Percentiles rank a stretch among this genome's conserved stretches.
These are phyloP conservation scores for Halenospora varia DNA, from an alignment of 495 filamentous ascomycete genomes.

Conservation along the genomic window DNA sequence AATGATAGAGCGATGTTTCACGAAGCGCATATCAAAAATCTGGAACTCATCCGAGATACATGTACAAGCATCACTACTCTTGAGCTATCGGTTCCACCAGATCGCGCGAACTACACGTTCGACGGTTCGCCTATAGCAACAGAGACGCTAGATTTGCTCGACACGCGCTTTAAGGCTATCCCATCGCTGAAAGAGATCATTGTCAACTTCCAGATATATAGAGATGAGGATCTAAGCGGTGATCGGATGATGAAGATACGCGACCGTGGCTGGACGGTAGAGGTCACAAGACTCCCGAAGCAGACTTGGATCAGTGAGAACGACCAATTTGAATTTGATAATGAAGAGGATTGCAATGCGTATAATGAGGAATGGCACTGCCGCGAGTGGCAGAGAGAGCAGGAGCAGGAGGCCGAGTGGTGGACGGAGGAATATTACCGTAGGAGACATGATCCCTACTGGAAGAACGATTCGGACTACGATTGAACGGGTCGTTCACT, in stretches of 20 bases:
- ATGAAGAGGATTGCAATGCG: slow-evolving; percentile 21
- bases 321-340: slow-evolving; percentile 23
- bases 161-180: slow-evolving; percentile 22
- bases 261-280: slow-evolving; percentile 19
- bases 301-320: slow-evolving; percentile 18
- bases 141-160: slow-evolving; percentile 17
- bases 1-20: slow-evolving; percentile 6
- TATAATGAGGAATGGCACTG: slow-evolving; percentile 18
- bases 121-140: slow-evolving; percentile 10
- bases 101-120: slow-evolving; percentile 1
- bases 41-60: slow-evolving; percentile 23
- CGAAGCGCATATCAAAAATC: slow-evolving; percentile 17
- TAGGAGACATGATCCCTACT: slow-evolving; percentile 24
- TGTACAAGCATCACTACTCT: slow-evolving; percentile 22
- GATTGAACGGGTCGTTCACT: slow-evolving; percentile 17
- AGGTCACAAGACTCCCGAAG: slow-evolving; percentile 23
- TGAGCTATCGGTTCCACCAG: slow-evolving; percentile 14
- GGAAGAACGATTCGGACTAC: slow-evolving; percentile 27
- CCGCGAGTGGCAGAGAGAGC: slow-evolving; percentile 19
- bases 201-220: slow-evolving; percentile 19
- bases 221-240: slow-evolving; percentile 15
- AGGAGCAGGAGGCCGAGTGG: slow-evolving; percentile 15
- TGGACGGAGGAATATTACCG: slow-evolving; percentile 25
- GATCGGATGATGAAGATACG: slow-evolving; percentile 21
- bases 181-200: slow-evolving; percentile 23